These are phyloP conservation scores for Arthrobotrys megalospora DNA, from an alignment of 2,329 filamentous ascomycete species.

Conservation along the genomic window DNA sequence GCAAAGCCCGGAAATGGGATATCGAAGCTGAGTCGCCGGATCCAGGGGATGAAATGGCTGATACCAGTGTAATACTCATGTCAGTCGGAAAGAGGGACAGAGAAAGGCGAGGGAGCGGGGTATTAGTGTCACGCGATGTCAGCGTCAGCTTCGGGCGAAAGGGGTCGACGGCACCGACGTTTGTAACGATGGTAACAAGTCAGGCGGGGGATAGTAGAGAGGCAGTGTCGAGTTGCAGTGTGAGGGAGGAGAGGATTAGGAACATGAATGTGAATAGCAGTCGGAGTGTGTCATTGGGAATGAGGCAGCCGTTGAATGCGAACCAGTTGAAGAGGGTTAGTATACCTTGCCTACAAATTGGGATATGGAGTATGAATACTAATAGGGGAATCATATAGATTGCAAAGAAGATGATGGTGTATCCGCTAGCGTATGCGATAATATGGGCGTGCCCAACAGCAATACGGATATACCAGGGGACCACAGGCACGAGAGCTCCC, in stretches of 20 bases:
- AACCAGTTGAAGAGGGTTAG: slow-evolving; percentile 63
- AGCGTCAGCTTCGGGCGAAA: slow-evolving; percentile 27
- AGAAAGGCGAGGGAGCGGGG: slow-evolving; percentile 13
- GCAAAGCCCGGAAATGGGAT: slow-evolving; percentile 66
- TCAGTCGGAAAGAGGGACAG: slow-evolving; percentile 16
- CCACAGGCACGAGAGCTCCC: slow-evolving; percentile 66
- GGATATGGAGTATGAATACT: neutral
- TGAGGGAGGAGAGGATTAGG: slow-evolving; percentile 10
- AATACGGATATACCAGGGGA: slow-evolving; percentile 68
- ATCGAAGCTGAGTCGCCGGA: slow-evolving; percentile 44
- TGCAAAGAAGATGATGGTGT: slow-evolving; percentile 69
- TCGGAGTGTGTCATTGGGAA: slow-evolving; percentile 33
- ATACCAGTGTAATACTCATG: slow-evolving; percentile 44
- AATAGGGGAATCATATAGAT: slow-evolving; percentile 63
- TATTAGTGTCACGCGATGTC: slow-evolving; percentile 16
- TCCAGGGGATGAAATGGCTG: slow-evolving; percentile 55
- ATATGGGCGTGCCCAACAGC: slow-evolving; percentile 69
- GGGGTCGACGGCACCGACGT: slow-evolving; percentile 36
- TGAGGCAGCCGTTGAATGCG: slow-evolving; percentile 48
- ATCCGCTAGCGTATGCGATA: slow-evolving; percentile 68
- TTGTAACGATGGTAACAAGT: slow-evolving; percentile 20
- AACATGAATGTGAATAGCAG: slow-evolving; percentile 11
- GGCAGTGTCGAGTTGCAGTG: slow-evolving; percentile 11
- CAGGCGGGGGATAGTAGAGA: slow-evolving; percentile 45
- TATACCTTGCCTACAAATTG: neutral